Conservation (phyloP, 2,329 filamentous ascomycete genomes). For the Aspergillus viridinutans region DNA sequence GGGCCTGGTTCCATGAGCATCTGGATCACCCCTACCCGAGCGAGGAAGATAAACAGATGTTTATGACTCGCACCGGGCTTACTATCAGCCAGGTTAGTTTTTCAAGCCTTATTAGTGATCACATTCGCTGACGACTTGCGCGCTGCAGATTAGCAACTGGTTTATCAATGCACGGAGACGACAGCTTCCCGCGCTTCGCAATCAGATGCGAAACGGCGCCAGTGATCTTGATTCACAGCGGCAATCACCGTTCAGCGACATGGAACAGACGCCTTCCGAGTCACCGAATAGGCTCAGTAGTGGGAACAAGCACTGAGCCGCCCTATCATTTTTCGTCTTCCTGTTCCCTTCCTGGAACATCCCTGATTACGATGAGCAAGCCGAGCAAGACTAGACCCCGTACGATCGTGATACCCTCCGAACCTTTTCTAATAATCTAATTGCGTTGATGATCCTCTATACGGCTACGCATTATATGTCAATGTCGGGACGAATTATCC, state of each 20-base stretch:
- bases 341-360: constrained; percentile 8
- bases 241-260: constrained; percentile 34
- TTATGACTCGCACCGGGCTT: constrained; percentile 71
- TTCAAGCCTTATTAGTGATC: background rate
- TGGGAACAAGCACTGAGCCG: constrained; percentile 4
- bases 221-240: constrained; percentile 26
- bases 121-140: constrained; percentile 4
- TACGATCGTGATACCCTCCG: constrained; percentile 30
- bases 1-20: constrained; percentile 75
- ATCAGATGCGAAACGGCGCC: constrained; percentile 37
- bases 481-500: background rate
- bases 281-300: constrained; percentile 2
- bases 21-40: constrained; percentile 78
- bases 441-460: constrained; percentile 8
- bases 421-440: constrained; percentile 7
- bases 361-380: constrained; percentile 13
- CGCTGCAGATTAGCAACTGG: constrained; percentile 49
- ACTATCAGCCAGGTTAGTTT: constrained; percentile 61
- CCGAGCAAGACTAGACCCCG: constrained; percentile 17
- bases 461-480: background rate
- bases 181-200: constrained; percentile 45
- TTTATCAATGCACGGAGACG: constrained; percentile 50
- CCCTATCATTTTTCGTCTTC: constrained; percentile 20
- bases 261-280: constrained; percentile 26
- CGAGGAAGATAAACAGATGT: constrained; percentile 79